Evolutionary conservation across 1,284 basidiomycete species (phyloP).

Genomic region (Gymnopus androsaceus): DNA sequence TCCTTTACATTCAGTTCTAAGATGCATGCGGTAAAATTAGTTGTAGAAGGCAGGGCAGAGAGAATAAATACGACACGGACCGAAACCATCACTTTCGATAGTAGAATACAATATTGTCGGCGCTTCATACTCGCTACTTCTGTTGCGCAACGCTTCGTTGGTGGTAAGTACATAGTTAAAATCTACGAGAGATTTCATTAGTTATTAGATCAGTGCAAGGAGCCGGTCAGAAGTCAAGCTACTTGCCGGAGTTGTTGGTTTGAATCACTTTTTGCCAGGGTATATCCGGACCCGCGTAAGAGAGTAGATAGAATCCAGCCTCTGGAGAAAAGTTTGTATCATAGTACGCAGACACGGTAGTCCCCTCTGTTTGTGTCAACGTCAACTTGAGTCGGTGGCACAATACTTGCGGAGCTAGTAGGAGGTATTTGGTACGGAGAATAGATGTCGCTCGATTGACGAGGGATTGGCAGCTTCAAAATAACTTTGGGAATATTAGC

Average conservation of each 20-base stretch:
- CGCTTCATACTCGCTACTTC: conserved; percentile 71
- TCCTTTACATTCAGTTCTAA: conserved; percentile 86
- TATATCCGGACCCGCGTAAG: conserved; percentile 79
- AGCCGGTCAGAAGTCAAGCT: not conserved
- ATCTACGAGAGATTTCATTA: conserved; percentile 35
- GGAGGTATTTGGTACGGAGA: conserved; percentile 70
- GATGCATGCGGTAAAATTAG: not conserved
- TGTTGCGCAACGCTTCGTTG: conserved; percentile 69
- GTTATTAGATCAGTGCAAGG: not conserved
- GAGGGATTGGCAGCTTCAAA: conserved; percentile 85
- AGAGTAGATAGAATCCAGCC: conserved; percentile 83
- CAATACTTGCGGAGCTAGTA: conserved; percentile 26
- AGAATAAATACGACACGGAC: conserved; percentile 54
- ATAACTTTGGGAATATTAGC: conserved; percentile 57
- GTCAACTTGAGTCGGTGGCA: conserved; percentile 64
- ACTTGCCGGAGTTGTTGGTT: conserved; percentile 59
- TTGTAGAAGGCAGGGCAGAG: conserved; percentile 4
- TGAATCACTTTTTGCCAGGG: conserved; percentile 87
- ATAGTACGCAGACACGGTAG: conserved; percentile 68
- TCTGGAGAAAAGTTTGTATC: conserved; percentile 77
- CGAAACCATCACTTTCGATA: conserved; percentile 78
- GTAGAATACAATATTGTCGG: conserved; percentile 73
- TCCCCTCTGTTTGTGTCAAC: conserved; percentile 39
- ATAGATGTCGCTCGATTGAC: conserved; percentile 84
- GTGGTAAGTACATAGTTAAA: conserved; percentile 69